A percentile compares a stretch with the other conserved stretches of the same genome.
These are phyloP conservation scores for Plasmodium gallinaceum DNA, from an alignment of 169 alveolate species.

Conservation along the genomic window DNA sequence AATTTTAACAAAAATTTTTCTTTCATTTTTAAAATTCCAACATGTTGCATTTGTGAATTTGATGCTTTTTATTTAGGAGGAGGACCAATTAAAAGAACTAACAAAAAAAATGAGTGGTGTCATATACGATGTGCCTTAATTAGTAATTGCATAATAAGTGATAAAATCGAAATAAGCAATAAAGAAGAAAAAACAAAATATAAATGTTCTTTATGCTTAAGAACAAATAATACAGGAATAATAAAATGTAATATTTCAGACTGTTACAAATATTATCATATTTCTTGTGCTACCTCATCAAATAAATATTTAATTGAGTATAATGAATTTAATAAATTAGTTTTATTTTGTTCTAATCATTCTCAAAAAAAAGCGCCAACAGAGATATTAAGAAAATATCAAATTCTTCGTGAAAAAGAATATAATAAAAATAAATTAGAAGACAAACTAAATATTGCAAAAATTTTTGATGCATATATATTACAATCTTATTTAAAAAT, in stretches of 20 bases:
- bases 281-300: slow-evolving; percentile 87
- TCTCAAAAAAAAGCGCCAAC: slow-evolving; percentile 87
- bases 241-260: slow-evolving; percentile 83
- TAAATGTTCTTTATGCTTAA: slow-evolving; percentile 80
- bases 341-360: slow-evolving; percentile 84
- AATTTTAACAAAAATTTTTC: slow-evolving; percentile 34
- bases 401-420: slow-evolving; percentile 79
- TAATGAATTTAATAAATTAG: slow-evolving; percentile 82
- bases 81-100: slow-evolving; percentile 86
- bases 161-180: slow-evolving; percentile 79
- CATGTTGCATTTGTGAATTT: slow-evolving; percentile 85
- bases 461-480: slow-evolving; percentile 66
- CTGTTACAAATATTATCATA: slow-evolving; percentile 85
- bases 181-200: slow-evolving; percentile 77
- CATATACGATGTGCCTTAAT: slow-evolving; percentile 85
- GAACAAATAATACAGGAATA: slow-evolving; percentile 78
- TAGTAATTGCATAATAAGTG: slow-evolving; percentile 40
- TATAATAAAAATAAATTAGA: slow-evolving; percentile 78
- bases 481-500: slow-evolving; percentile 63
- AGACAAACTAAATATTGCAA: slow-evolving; percentile 53
- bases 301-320: slow-evolving; percentile 81
- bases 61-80: slow-evolving; percentile 86
- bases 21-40: slow-evolving; percentile 78
- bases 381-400: slow-evolving; percentile 84
- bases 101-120: slow-evolving; percentile 84